Evolutionary conservation across 2,329 filamentous ascomycete genomes (phyloP).

Genomic region (Neopestalotiopsis sp.): DNA sequence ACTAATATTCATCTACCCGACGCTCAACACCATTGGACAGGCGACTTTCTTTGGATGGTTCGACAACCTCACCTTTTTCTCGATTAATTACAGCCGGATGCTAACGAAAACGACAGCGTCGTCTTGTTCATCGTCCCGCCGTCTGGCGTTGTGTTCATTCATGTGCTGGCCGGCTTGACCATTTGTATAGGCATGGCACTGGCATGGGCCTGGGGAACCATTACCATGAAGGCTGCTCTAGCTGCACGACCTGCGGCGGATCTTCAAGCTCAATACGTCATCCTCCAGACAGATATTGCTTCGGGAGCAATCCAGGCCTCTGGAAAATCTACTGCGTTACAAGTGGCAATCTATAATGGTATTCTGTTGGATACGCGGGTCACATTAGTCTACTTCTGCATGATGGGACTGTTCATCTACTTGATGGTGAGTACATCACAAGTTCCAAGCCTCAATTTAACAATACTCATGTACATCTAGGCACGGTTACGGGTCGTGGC

Average conservation of each 20-base stretch:
- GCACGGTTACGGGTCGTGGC: slow-evolving; percentile 2
- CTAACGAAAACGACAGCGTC: not conserved
- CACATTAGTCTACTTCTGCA: slow-evolving; percentile 7
- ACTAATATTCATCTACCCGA: slow-evolving; percentile 7
- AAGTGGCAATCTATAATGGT: slow-evolving; percentile 6
- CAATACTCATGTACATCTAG: not conserved
- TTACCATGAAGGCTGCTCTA: slow-evolving; percentile 9
- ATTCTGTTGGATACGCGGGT: slow-evolving; percentile 6
- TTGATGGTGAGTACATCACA: not conserved
- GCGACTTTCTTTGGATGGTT: slow-evolving; percentile 9
- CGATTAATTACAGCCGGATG: not conserved
- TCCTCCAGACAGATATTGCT: not conserved
- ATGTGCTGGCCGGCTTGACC: slow-evolving; percentile 10
- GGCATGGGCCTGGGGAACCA: not conserved
- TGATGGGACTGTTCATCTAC: slow-evolving; percentile 14
- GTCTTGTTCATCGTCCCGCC: slow-evolving; percentile 15
- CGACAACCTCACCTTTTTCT: not conserved
- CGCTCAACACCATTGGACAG: slow-evolving; percentile 4
- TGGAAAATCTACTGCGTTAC: not conserved
- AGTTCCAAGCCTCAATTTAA: too few species aligned
- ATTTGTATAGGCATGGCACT: not conserved
- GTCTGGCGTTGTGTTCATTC: slow-evolving; percentile 10
- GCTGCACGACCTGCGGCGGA: not conserved
- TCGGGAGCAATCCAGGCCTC: not conserved
- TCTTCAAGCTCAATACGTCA: not conserved